Conservation (phyloP, 139 green algal genomes). For the Raphidocelis subcapitata region DNA sequence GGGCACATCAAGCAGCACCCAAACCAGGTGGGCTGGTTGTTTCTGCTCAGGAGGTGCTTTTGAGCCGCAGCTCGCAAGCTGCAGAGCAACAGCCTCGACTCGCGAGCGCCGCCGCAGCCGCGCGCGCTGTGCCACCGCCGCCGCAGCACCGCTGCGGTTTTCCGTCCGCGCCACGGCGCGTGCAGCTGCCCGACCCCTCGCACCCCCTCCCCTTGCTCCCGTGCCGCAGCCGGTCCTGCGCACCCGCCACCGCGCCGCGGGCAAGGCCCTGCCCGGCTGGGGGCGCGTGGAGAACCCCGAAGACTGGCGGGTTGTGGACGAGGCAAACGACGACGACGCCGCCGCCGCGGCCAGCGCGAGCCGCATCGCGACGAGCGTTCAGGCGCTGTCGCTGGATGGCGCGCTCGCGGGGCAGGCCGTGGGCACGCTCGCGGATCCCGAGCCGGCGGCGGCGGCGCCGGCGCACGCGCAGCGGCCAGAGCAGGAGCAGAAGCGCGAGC, state of each 20-base stretch:
- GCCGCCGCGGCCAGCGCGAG: constrained; percentile 42
- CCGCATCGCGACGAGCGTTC: constrained; percentile 35
- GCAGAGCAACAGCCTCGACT: too few relatives aligned
- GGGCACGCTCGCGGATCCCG: neutral
- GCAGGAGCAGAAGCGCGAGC: constrained; percentile 3
- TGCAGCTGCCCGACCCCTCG: too few relatives aligned
- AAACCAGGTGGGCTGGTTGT: constrained; percentile 43
- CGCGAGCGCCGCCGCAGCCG: neutral
- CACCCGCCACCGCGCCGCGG: constrained; percentile 11
- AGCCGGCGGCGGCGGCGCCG: neutral
- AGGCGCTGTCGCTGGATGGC: constrained; percentile 37
- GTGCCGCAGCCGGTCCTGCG: constrained; percentile 1
- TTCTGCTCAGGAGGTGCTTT: neutral
- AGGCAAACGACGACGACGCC: constrained; percentile 56
- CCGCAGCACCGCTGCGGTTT: too few relatives aligned
- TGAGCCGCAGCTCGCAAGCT: neutral
- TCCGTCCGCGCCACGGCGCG: too few relatives aligned
- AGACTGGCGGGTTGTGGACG: constrained; percentile 80
- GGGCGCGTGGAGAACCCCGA: constrained; percentile 61
- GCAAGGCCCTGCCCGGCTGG: constrained; percentile 74
- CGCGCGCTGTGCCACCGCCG: too few relatives aligned
- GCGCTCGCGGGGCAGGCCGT: neutral
- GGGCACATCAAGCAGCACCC: constrained; percentile 60
- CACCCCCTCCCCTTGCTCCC: neutral
- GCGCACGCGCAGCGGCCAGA: neutral